phyloP scores from a whole-genome alignment of 306 rosid genomes.

The Hylodesmum podocarpum region DNA sequence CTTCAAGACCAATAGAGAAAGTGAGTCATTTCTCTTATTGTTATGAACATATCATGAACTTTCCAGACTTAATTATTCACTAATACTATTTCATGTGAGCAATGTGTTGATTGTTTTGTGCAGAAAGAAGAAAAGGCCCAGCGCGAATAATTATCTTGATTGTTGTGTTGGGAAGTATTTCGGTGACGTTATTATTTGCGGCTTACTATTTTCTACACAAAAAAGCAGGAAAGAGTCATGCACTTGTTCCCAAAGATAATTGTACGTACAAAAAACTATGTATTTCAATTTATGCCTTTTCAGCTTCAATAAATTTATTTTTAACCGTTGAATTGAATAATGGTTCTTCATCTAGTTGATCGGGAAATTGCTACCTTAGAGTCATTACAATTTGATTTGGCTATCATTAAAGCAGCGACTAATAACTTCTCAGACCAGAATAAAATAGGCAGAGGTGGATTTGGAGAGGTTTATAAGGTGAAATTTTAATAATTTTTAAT shows the following conservation, averaged over 20 bases:
- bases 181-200: not conserved
- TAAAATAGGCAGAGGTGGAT: not conserved
- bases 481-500: not conserved
- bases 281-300: not conserved
- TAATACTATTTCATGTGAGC: not conserved
- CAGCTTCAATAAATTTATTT: not conserved
- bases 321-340: not conserved
- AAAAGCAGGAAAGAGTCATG: not conserved
- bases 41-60: not conserved
- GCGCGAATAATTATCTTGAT: not conserved
- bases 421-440: not conserved
- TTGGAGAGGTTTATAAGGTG: slow-evolving; percentile 12
- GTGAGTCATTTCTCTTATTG: not conserved
- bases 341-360: not conserved
- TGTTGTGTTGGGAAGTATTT: not conserved
- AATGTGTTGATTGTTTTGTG: not conserved
- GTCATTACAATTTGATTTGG: not conserved
- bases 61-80: not conserved
- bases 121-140: not conserved
- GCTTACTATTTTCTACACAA: not conserved
- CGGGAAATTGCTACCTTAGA: not conserved
- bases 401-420: not conserved
- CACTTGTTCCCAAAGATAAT: not conserved
- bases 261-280: not conserved
- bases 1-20: not conserved